These are phyloP conservation scores for Aspergillus tubingensis DNA, from an alignment of 2,329 filamentous ascomycete genomes.

Conservation along the genomic window DNA sequence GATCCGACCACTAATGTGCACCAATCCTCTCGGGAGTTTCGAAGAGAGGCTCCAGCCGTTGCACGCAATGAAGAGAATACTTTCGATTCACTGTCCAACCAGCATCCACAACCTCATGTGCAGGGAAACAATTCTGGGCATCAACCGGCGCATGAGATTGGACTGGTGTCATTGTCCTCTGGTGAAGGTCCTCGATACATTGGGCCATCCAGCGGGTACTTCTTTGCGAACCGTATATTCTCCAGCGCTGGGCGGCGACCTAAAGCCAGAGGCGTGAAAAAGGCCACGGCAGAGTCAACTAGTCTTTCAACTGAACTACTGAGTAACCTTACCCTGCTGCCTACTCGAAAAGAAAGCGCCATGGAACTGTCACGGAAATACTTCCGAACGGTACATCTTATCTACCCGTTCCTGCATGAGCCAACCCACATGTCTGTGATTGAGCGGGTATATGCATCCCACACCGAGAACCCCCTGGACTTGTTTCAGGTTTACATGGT, in stretches of 20 bases:
- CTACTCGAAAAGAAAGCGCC: constrained; percentile 39
- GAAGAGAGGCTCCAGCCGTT: background rate
- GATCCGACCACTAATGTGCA: background rate
- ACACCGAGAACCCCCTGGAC: constrained; percentile 31
- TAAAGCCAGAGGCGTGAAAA: constrained; percentile 8
- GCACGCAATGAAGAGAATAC: background rate
- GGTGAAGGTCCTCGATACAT: constrained; percentile 55
- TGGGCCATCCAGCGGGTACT: constrained; percentile 59
- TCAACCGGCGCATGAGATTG: constrained; percentile 53
- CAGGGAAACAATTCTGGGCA: background rate
- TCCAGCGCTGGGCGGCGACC: constrained; percentile 37
- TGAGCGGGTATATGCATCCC: constrained; percentile 37
- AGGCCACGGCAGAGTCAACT: constrained; percentile 15
- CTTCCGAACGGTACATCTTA: constrained; percentile 51
- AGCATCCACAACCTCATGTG: background rate
- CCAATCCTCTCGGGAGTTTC: background rate
- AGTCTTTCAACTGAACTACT: constrained; percentile 30
- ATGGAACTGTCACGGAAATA: constrained; percentile 49
- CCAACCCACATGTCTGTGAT: constrained; percentile 43
- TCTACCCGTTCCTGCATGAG: constrained; percentile 55
- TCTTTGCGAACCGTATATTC: constrained; percentile 54
- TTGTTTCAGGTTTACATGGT: constrained; percentile 58
- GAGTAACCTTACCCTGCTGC: constrained; percentile 32
- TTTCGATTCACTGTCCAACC: background rate
- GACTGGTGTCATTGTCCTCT: constrained; percentile 53